Evolutionary conservation across 441 rosid genomes (phyloP), one percentile per base, ranked within the genome.

Genomic region (Hura crepitans): DNA sequence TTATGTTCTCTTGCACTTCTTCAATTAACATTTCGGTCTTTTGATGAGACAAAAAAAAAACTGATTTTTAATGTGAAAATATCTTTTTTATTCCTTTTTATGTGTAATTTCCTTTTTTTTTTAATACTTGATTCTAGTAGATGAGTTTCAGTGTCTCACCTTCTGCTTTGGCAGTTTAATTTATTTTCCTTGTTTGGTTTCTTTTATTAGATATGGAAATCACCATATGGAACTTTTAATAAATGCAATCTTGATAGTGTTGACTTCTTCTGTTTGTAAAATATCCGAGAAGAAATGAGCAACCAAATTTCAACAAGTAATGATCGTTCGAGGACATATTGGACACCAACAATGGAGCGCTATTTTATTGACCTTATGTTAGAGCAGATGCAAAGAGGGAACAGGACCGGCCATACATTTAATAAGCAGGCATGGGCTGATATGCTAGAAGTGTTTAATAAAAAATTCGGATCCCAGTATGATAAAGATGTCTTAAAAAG

Each of bases 341-440:
- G n/a, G n/a, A 88, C 96, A 0, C 96, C 85, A 0, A 70, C 85
- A 23, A 93, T 89, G 98, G 97, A 93, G 74, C 90, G 96, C 0
- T 93, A 82, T 80, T 93, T 93, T 73, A 82, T 93, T n/a, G n/a
- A n/a, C n/a, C n/a, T n/a, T n/a, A n/a, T n/a, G n/a, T n/a, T n/a
- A n/a, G n/a, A n/a, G n/a, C n/a, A n/a, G n/a, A n/a, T n/a, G n/a
- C n/a, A n/a, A 59, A 88, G 89, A 79, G 98, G 96, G 46, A 88
- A 85, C 70, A 81, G 89, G 78, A 72, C 79, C 22, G 96, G 95
- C 6, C 91, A 89, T 81, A 91, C 96, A 51, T 93, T 88, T 81
- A 91, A 66, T 77, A 93, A 89, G 72, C 95, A 86, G 72, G 97
- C 98, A 0, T 93, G 98, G 98, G 83, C 64, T 28, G 92, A 88